A percentile compares a stretch with the other conserved stretches of the same genome.
These are phyloP conservation scores for Beauveria sp. DNA, from an alignment of 2,329 filamentous ascomycete genomes.

Conservation along the genomic window DNA sequence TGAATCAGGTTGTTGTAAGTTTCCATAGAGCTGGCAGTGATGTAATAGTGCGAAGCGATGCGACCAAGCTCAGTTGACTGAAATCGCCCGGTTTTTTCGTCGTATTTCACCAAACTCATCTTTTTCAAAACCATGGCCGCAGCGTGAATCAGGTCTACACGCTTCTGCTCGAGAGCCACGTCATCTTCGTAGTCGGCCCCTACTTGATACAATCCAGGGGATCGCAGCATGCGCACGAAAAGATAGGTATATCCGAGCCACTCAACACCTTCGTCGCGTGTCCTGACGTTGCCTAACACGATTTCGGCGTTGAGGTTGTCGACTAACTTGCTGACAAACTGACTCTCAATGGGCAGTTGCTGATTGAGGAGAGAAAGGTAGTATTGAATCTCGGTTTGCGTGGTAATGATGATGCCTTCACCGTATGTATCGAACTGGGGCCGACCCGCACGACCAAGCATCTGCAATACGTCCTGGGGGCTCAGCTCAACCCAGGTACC, in stretches of 20 bases:
- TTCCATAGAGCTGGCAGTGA: conserved; percentile 91
- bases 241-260: conserved; percentile 98
- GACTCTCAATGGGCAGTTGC: conserved; percentile 94
- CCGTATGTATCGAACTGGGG: conserved; percentile 97
- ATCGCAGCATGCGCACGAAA: conserved; percentile 94
- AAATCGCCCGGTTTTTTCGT: conserved; percentile 82
- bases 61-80: conserved; percentile 90
- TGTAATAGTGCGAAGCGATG: conserved; percentile 97
- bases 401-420: conserved; percentile 97
- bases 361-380: conserved; percentile 95
- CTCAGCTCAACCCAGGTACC: conserved; percentile 97
- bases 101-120: conserved; percentile 86
- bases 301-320: conserved; percentile 96
- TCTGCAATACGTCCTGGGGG: conserved; percentile 94
- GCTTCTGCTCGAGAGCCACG: conserved; percentile 84
- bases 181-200: conserved; percentile 94
- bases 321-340: conserved; percentile 84
- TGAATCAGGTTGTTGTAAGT: conserved; percentile 96
- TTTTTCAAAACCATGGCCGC: conserved; percentile 82
- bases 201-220: conserved; percentile 89
- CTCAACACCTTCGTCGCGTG: conserved; percentile 91
- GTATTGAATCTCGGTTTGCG: conserved; percentile 90
- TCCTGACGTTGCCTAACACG: conserved; percentile 87
- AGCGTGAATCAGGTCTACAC: conserved; percentile 94
- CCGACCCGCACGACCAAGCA: conserved; percentile 93